Conservation (phyloP, 805 yeast species). For the Candida germanica region DNA sequence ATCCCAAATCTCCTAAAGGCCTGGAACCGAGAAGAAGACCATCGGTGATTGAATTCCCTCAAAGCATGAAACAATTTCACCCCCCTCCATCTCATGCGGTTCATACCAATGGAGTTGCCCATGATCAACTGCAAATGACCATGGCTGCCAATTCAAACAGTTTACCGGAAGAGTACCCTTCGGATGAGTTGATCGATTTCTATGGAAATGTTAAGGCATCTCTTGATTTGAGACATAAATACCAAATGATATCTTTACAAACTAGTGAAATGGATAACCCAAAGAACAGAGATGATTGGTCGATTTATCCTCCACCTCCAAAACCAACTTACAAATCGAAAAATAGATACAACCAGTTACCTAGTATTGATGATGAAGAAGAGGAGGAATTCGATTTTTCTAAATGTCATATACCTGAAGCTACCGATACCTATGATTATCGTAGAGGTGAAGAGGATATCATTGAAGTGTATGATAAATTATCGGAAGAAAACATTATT, state of each 20-base stretch:
- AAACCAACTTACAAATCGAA: slow-evolving; percentile 75
- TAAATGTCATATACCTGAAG: slow-evolving; percentile 54
- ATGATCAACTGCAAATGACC: slow-evolving; percentile 4
- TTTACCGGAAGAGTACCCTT: slow-evolving; percentile 51
- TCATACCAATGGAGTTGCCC: slow-evolving; percentile 10
- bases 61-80: slow-evolving; percentile 9
- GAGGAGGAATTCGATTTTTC: slow-evolving; percentile 58
- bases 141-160: slow-evolving; percentile 12
- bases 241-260: slow-evolving; percentile 70
- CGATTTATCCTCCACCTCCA: slow-evolving; percentile 90
- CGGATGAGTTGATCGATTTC: slow-evolving; percentile 63
- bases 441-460: slow-evolving; percentile 61
- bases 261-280: slow-evolving; percentile 71
- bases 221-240: slow-evolving; percentile 71
- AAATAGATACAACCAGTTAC: slow-evolving; percentile 47
- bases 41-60: slow-evolving; percentile 40
- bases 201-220: slow-evolving; percentile 63
- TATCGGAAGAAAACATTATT: slow-evolving; percentile 31
- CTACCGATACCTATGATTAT: slow-evolving; percentile 39
- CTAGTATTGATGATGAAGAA: slow-evolving; percentile 26
- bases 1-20: slow-evolving; percentile 12
- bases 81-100: slow-evolving; percentile 14
- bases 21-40: slow-evolving; percentile 25
- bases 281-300: slow-evolving; percentile 71
- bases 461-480: slow-evolving; percentile 53